phyloP scores from a whole-genome alignment of 345 rosid genomes.

The Kandelia obovata region DNA sequence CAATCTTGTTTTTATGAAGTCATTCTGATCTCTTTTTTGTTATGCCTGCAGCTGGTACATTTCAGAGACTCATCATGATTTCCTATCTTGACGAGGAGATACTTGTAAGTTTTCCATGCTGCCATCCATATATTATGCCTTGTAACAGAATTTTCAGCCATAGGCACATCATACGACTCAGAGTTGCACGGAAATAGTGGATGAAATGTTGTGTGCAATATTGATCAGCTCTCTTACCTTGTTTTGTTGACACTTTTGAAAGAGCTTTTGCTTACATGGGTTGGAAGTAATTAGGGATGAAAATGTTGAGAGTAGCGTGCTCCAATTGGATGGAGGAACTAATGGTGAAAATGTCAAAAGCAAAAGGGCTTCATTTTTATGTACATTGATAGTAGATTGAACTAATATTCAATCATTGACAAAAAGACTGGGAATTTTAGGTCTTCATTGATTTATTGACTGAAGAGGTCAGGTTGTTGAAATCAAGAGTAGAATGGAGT shows the following conservation, averaged over 20 bases:
- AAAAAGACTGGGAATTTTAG: neutral
- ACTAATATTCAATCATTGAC: neutral
- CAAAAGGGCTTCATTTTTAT: neutral
- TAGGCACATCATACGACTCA: neutral
- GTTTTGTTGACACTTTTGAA: neutral
- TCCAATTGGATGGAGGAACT: neutral
- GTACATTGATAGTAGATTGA: neutral
- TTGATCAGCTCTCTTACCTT: neutral
- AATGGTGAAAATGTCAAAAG: neutral
- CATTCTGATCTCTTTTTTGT: neutral
- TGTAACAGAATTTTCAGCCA: neutral
- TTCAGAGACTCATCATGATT: slow-evolving; percentile 88
- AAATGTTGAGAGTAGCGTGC: neutral
- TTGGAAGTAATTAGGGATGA: neutral
- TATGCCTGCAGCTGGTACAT: slow-evolving; percentile 64
- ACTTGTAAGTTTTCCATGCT: slow-evolving; percentile 7
- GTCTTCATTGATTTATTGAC: neutral
- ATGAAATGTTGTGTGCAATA: neutral
- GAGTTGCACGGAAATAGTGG: neutral
- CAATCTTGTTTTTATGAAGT: neutral
- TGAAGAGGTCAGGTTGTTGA: too few relatives aligned
- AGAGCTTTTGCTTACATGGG: neutral
- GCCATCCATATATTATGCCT: neutral
- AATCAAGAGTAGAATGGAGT: neutral
- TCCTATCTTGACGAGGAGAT: slow-evolving; percentile 92